Percentiles rank a stretch among this genome's conserved stretches.
phyloP scores from a whole-genome alignment of 2,329 filamentous ascomycete genomes.

The Exophiala sideris region DNA sequence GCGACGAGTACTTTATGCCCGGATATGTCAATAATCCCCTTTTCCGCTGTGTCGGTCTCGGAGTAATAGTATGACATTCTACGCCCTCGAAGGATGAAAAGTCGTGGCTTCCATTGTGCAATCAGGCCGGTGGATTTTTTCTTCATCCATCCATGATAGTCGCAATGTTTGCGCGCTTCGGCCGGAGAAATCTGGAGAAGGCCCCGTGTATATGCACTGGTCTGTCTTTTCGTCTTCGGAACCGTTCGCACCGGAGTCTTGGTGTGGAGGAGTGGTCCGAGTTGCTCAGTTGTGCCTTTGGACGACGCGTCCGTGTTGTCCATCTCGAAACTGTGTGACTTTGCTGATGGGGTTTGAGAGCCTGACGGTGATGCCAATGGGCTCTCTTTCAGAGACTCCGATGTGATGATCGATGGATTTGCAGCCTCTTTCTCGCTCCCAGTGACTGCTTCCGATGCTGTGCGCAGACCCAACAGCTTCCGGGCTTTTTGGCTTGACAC shows the following conservation, averaged over 20 bases:
- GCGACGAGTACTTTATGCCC: conserved; percentile 95
- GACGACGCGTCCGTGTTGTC: conserved; percentile 65
- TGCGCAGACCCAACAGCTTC: conserved; percentile 67
- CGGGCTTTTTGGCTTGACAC: conserved; percentile 58
- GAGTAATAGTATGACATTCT: conserved; percentile 95
- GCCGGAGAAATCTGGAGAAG: conserved; percentile 75
- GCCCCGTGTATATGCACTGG: conserved; percentile 87
- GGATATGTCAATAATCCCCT: conserved; percentile 94
- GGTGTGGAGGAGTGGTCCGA: conserved; percentile 40
- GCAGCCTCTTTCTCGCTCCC: conserved; percentile 51
- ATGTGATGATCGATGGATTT: conserved; percentile 38
- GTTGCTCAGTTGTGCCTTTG: conserved; percentile 46
- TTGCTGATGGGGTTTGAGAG: conserved; percentile 63
- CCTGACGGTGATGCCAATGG: conserved; percentile 63
- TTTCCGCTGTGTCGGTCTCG: conserved; percentile 86
- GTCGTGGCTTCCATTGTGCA: conserved; percentile 93
- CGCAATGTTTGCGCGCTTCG: conserved; percentile 79
- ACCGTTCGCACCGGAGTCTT: conserved; percentile 48
- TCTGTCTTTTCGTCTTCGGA: conserved; percentile 82
- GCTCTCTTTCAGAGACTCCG: conserved; percentile 50
- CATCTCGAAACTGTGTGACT: conserved; percentile 70
- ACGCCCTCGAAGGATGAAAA: conserved; percentile 92
- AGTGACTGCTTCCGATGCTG: conserved; percentile 72
- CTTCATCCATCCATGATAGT: conserved; percentile 99
- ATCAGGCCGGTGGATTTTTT: conserved; percentile 96